Conservation (phyloP, 768 basidiomycete genomes). For the Daedaleopsis nitida region DNA sequence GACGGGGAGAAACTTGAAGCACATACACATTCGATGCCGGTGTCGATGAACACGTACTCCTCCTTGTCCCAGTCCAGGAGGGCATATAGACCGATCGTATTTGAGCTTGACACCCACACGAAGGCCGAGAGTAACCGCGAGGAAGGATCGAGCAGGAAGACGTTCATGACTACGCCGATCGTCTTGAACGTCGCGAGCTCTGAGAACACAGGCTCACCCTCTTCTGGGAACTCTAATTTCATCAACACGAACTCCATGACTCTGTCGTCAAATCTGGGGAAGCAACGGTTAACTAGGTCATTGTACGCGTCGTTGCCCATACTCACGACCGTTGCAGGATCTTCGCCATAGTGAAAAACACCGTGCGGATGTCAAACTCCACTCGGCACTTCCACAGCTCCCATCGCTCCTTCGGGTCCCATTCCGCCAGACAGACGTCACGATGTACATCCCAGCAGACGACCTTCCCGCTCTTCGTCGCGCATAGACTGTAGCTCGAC, state of each 20-base stretch:
- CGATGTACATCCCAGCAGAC: slow-evolving; percentile 76
- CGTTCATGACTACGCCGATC: slow-evolving; percentile 73
- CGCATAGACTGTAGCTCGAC: slow-evolving; percentile 74
- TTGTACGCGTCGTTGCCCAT: background rate
- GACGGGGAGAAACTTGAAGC: background rate
- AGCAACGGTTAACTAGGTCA: background rate
- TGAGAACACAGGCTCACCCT: slow-evolving; percentile 49
- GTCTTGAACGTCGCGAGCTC: slow-evolving; percentile 66
- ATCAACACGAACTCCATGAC: slow-evolving; percentile 75
- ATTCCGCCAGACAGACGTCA: slow-evolving; percentile 63
- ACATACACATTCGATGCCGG: slow-evolving; percentile 73
- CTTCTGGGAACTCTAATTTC: slow-evolving; percentile 60
- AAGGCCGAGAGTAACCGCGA: slow-evolving; percentile 65
- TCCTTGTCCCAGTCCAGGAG: slow-evolving; percentile 66
- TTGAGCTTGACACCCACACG: slow-evolving; percentile 60
- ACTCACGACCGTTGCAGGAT: slow-evolving; percentile 38
- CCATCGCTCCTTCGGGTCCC: slow-evolving; percentile 65
- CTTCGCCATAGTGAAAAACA: slow-evolving; percentile 78
- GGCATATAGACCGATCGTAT: slow-evolving; percentile 62
- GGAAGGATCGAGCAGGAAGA: slow-evolving; percentile 70
- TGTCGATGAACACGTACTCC: slow-evolving; percentile 74
- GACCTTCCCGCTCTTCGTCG: slow-evolving; percentile 74
- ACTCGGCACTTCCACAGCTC: slow-evolving; percentile 80
- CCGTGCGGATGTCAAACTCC: slow-evolving; percentile 69
- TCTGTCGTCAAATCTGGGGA: slow-evolving; percentile 45